phyloP scores from a whole-genome alignment of 164 flowering plant species.

The Houttuynia cordata region DNA sequence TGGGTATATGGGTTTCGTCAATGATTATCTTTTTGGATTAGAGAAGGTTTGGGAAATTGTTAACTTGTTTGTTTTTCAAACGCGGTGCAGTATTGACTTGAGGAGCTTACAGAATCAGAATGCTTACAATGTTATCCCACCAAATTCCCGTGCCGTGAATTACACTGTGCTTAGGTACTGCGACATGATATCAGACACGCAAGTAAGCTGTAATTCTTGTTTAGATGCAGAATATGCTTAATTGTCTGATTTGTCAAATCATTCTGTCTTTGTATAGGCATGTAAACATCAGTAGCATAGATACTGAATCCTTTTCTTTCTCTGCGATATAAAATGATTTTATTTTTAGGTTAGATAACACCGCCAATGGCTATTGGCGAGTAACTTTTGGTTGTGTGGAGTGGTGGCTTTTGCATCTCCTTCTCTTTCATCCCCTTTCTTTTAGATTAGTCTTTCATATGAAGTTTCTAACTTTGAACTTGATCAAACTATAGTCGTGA shows the following conservation, averaged over 20 bases:
- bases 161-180: constrained; percentile 69
- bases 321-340: too few species aligned
- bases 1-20: neutral
- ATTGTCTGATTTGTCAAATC: neutral
- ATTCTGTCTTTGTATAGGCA: too few species aligned
- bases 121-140: constrained; percentile 58
- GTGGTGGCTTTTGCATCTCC: too few species aligned
- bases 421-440: too few species aligned
- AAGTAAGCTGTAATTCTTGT: constrained; percentile 10
- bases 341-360: too few species aligned
- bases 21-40: too few species aligned
- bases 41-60: neutral
- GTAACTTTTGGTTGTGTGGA: too few species aligned
- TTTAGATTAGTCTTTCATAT: neutral
- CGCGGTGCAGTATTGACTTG: constrained; percentile 67
- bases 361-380: too few species aligned
- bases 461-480: too few species aligned
- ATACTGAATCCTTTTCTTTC: too few species aligned
- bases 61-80: neutral
- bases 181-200: constrained; percentile 15
- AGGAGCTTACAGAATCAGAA: constrained; percentile 64
- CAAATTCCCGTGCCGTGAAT: constrained; percentile 69
- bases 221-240: neutral
- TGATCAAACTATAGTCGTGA: too few species aligned
- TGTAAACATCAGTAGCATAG: too few species aligned